Percentiles rank a stretch among this genome's conserved stretches.
Evolutionary conservation across 371 early-diverging fungal genomes (phyloP).

Genomic region (Paraphysoderma sedebokerense): DNA sequence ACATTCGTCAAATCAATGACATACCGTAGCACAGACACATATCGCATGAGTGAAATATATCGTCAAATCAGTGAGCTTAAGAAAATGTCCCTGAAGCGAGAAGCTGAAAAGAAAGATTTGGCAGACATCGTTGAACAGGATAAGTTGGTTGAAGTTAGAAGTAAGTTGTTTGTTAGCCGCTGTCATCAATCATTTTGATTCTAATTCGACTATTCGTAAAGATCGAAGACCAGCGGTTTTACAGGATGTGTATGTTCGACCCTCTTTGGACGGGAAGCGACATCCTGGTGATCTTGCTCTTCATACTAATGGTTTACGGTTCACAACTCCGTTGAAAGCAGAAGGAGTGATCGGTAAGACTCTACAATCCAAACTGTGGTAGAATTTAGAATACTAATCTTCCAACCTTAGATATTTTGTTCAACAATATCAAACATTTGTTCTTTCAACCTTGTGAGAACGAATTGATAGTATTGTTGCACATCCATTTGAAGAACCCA

Average conservation of each 20-base stretch:
- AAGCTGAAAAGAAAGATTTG: slow-evolving; percentile 83
- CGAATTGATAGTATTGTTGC: slow-evolving; percentile 87
- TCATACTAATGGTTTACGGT: slow-evolving; percentile 86
- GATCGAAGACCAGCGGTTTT: slow-evolving; percentile 54
- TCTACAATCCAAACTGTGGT: neutral
- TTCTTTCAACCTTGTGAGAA: slow-evolving; percentile 98
- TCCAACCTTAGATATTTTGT: slow-evolving; percentile 57
- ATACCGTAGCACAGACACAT: slow-evolving; percentile 71
- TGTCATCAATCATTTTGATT: neutral
- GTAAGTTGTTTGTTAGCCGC: slow-evolving; percentile 8
- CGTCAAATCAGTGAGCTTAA: slow-evolving; percentile 72
- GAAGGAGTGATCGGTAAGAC: slow-evolving; percentile 59
- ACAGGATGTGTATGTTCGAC: slow-evolving; percentile 78
- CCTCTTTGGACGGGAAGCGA: slow-evolving; percentile 67
- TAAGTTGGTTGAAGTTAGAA: slow-evolving; percentile 57
- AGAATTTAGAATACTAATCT: neutral
- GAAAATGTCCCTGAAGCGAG: slow-evolving; percentile 72
- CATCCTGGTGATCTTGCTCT: slow-evolving; percentile 85
- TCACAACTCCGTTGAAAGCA: slow-evolving; percentile 55
- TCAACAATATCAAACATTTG: slow-evolving; percentile 94
- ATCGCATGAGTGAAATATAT: slow-evolving; percentile 66
- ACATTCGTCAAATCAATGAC: slow-evolving; percentile 84
- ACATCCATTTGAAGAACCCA: slow-evolving; percentile 90
- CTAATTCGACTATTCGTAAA: slow-evolving; percentile 1
- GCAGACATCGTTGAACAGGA: slow-evolving; percentile 94